A percentile compares a stretch with the other conserved stretches of the same genome.
phyloP scores from a whole-genome alignment of 1,284 basidiomycete species.

The Cryptococcus floricola region DNA sequence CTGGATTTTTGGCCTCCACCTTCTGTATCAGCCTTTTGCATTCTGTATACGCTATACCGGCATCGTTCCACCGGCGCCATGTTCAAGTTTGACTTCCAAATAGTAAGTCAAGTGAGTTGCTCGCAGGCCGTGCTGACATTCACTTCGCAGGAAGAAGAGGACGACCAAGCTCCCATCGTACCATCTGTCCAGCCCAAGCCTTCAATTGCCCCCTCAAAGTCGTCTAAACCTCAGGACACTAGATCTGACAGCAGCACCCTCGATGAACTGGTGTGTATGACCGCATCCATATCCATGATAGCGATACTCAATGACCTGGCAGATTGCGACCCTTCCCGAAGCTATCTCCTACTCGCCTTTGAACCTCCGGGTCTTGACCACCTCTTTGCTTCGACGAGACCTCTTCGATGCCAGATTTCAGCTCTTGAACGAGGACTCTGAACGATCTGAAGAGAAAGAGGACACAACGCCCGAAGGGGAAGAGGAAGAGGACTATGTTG shows the following conservation, averaged over 20 bases:
- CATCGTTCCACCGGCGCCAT: neutral
- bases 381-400: conserved; percentile 63
- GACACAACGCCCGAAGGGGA: conserved; percentile 10
- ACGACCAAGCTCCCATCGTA: conserved; percentile 19
- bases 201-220: neutral
- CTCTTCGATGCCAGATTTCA: conserved; percentile 93
- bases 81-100: conserved; percentile 52
- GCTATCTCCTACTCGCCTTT: conserved; percentile 45
- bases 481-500: conserved; percentile 57
- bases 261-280: conserved; percentile 36
- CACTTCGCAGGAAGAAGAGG: conserved; percentile 12
- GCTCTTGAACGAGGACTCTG: conserved; percentile 55
- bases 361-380: conserved; percentile 17
- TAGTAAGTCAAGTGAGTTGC: conserved; percentile 26
- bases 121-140: neutral
- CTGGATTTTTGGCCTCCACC: no score
- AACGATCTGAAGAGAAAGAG: neutral
- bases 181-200: conserved; percentile 3
- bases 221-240: neutral
- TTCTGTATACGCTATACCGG: no score
- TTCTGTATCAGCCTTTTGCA: no score
- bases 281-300: neutral
- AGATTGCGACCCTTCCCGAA: conserved; percentile 41
- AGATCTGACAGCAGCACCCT: conserved; percentile 31
- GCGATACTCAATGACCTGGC: neutral